These are phyloP conservation scores for Macrocystidia cucumis DNA, from an alignment of 1,284 basidiomycete species.

Conservation along the genomic window DNA sequence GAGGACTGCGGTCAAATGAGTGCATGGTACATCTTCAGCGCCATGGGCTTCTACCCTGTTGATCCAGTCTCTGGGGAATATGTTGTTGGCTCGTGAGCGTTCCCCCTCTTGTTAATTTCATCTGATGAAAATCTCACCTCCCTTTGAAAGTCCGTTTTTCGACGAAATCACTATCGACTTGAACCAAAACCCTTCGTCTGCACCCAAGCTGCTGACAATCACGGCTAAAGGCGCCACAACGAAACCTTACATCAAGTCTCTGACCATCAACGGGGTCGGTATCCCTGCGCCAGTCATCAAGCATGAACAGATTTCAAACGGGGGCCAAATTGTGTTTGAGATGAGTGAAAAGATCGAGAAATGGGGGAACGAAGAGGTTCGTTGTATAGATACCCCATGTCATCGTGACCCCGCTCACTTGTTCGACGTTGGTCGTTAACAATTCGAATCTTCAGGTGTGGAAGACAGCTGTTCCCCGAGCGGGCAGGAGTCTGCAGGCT, in stretches of 20 bases:
- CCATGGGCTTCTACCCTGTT: slow-evolving; percentile 84
- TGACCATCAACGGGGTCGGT: slow-evolving; percentile 44
- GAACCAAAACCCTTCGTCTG: slow-evolving; percentile 22
- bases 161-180: slow-evolving; percentile 53
- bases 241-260: slow-evolving; percentile 50
- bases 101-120: slow-evolving; percentile 2
- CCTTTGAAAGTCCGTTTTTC: slow-evolving; percentile 50
- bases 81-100: slow-evolving; percentile 57
- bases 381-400: no score
- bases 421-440: no score
- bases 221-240: slow-evolving; percentile 42
- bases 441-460: no score
- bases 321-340: slow-evolving; percentile 53
- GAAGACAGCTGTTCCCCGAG: no score
- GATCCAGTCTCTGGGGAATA: slow-evolving; percentile 72
- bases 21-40: slow-evolving; percentile 80
- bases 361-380: slow-evolving; percentile 32
- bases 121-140: no score
- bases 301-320: slow-evolving; percentile 49
- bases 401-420: no score
- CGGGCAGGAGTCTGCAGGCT: no score
- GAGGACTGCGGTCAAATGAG: slow-evolving; percentile 90
- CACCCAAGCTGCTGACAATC: slow-evolving; percentile 35
- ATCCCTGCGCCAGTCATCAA: slow-evolving; percentile 38
- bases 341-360: slow-evolving; percentile 43